Conservation (phyloP, 164 flowering plant genomes). For the Santalum album region DNA sequence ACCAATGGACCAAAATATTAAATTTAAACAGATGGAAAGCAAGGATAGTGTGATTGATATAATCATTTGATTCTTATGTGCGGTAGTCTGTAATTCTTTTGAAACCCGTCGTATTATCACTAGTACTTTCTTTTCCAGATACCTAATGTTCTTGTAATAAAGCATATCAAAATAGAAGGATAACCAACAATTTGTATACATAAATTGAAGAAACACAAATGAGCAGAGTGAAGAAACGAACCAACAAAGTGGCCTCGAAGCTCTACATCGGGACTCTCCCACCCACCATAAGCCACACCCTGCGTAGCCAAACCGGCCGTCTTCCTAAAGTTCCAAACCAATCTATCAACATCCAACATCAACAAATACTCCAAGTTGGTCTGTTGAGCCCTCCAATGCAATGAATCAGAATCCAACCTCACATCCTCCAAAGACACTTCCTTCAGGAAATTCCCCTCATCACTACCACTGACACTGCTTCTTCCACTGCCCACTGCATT, state of each 20-base stretch:
- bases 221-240: constrained; percentile 16
- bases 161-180: neutral
- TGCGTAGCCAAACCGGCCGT: constrained; percentile 63
- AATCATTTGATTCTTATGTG: too few relatives aligned
- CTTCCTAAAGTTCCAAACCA: constrained; percentile 87
- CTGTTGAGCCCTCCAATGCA: constrained; percentile 64
- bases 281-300: constrained; percentile 67
- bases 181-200: neutral
- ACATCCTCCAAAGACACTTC: constrained; percentile 75
- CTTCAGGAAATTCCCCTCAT: constrained; percentile 34
- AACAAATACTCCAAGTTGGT: constrained; percentile 87
- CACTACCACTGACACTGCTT: constrained; percentile 9
- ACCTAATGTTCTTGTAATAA: neutral
- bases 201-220: neutral
- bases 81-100: too few relatives aligned
- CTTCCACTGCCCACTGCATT: constrained; percentile 8
- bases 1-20: too few relatives aligned
- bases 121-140: neutral
- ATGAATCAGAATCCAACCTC: constrained; percentile 44
- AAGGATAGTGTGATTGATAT: too few relatives aligned
- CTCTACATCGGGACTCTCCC: constrained; percentile 61
- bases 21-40: too few relatives aligned
- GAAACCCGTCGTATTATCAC: too few relatives aligned
- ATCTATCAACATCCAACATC: constrained; percentile 67
- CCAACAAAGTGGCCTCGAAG: constrained; percentile 99